A percentile compares a stretch with the other conserved stretches of the same genome.
Conservation (phyloP, 2,329 filamentous ascomycete species). For the Colletotrichum costaricense region DNA sequence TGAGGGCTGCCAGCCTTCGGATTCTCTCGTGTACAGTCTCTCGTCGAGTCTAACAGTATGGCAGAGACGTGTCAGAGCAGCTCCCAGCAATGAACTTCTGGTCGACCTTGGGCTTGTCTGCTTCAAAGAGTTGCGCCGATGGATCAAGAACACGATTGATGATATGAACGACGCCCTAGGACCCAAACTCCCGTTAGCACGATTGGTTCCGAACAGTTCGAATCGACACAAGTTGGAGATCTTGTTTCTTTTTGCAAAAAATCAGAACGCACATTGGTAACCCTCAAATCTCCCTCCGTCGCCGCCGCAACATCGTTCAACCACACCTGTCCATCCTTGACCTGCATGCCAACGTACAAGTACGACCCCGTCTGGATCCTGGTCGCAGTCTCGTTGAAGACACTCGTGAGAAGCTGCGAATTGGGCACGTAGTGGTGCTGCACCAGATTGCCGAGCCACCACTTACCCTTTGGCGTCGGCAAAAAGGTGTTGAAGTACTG, state of each 20-base stretch:
- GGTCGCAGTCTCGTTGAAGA: constrained; percentile 39
- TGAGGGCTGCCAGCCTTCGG: not conserved
- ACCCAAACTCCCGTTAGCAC: not conserved
- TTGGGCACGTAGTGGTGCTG: constrained; percentile 43
- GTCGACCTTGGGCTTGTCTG: constrained; percentile 37
- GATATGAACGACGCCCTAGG: constrained; percentile 41
- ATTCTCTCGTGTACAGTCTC: not conserved
- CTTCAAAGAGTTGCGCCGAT: constrained; percentile 41
- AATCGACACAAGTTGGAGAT: not conserved
- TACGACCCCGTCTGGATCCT: constrained; percentile 41
- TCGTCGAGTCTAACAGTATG: constrained; percentile 39
- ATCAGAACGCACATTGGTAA: constrained; percentile 10
- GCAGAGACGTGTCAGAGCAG: constrained; percentile 41
- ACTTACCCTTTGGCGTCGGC: constrained; percentile 42
- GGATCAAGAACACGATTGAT: constrained; percentile 41
- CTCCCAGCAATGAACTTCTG: constrained; percentile 42
- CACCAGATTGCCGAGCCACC: constrained; percentile 42
- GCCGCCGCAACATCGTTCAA: constrained; percentile 40
- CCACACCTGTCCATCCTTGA: constrained; percentile 35
- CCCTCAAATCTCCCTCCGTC: constrained; percentile 17
- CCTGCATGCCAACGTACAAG: constrained; percentile 40
- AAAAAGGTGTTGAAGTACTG: constrained; percentile 41
- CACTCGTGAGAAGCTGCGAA: constrained; percentile 35
- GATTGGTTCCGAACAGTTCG: not conserved
- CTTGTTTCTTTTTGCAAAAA: too few relatives aligned